phyloP scores from a whole-genome alignment of 805 yeast species.

The Metschnikowia orientalis region DNA sequence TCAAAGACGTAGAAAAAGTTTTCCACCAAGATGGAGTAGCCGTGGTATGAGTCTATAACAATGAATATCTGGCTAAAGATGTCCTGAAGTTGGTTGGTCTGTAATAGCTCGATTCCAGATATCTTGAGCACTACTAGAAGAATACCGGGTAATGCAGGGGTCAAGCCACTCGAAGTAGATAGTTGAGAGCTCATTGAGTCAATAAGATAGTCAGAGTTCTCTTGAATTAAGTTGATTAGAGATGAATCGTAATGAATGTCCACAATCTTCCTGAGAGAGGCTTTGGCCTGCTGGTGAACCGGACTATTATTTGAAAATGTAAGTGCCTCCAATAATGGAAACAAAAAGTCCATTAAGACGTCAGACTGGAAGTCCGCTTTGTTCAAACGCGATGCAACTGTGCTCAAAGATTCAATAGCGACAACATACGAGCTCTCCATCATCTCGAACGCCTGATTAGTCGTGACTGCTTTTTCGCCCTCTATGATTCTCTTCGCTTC shows the following conservation, averaged over 20 bases:
- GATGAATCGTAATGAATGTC: constrained; percentile 52
- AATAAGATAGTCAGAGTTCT: constrained; percentile 74
- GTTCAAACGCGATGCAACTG: constrained; percentile 20
- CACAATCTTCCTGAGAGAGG: constrained; percentile 43
- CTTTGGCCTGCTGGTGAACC: constrained; percentile 53
- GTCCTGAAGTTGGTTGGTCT: constrained; percentile 58
- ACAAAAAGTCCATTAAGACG: constrained; percentile 66
- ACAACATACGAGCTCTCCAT: constrained; percentile 31
- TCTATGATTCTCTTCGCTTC: constrained; percentile 18
- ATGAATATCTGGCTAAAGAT: constrained; percentile 70
- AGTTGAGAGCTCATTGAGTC: constrained; percentile 72
- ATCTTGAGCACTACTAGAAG: constrained; percentile 64
- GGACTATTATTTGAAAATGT: constrained; percentile 47
- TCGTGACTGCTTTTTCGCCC: not conserved
- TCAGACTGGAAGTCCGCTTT: constrained; percentile 35
- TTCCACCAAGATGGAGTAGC: constrained; percentile 65
- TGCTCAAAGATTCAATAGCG: constrained; percentile 44
- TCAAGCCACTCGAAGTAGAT: constrained; percentile 58
- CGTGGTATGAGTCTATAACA: constrained; percentile 79
- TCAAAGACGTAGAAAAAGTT: constrained; percentile 71
- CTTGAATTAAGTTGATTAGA: constrained; percentile 49
- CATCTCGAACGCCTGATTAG: constrained; percentile 4
- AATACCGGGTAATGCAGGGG: constrained; percentile 70
- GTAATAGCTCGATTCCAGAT: constrained; percentile 62
- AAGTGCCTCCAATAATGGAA: constrained; percentile 67